Base-by-base conservation (phyloP, 2,329 filamentous ascomycete genomes). In the Davidsoniella virescens region DNA sequence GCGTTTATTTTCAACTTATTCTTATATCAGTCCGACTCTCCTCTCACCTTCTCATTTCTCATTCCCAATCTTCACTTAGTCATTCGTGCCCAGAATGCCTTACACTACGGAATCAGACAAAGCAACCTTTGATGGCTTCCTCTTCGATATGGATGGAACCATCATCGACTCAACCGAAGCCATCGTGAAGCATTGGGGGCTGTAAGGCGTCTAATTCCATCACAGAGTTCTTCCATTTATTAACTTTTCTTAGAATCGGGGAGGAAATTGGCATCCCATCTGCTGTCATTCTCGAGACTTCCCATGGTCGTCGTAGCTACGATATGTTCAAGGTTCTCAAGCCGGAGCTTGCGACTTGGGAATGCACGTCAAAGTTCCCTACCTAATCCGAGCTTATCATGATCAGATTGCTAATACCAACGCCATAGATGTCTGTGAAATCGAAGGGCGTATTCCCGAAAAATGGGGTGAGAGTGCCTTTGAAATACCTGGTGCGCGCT, bases 291-390 rank as follows among this genome's bases (percentile, higher is more conserved):
- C 74, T 96, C 23, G 75, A 86, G 59, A 94, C 87, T 8, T 94
- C 87, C 4, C 92, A 98, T 65, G 92, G 92, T 54, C 78, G 90
- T 53, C 73, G 92, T 52, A 87, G 80, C 57, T 94, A 96, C 59
- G 92, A 98, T 59, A 79, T 84, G 2, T 72, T 98, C 52, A 76
- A 76, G 62, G 69, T 88, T 25, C 76, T 94, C 52, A 81, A 85
- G 55, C 84, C 87, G 14, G 80, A 84, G 57, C 86, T 87, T 62
- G 92, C 92, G 40, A 95, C 82, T 58, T 90, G 84, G 87, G 87
- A 94, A 56, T 94, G 87, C 93, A 67, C 68, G 84, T 76, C 29
- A 50, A 37, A 46, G 26, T 45, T 16, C 12, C 26, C 39, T 29
- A n/a, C 4, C 0, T 9, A 47, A 26, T 20, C 14, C 12, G 40